Evolutionary conservation across 164 flowering plant species (phyloP).

Genomic region (Santalum album): DNA sequence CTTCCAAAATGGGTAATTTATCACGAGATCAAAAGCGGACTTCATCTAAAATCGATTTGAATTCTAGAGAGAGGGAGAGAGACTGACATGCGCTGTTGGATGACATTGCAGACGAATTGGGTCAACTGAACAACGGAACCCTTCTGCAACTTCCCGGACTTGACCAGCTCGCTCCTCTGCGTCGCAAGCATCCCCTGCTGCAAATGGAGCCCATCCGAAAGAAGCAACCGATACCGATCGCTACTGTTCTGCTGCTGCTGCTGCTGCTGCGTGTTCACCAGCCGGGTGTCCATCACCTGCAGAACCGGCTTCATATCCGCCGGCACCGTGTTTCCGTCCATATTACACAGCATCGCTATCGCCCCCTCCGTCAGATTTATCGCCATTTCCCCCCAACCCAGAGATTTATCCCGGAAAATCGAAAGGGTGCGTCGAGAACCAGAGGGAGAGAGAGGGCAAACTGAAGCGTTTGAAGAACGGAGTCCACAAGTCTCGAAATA

Average conservation of each 20-base stretch:
- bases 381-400: too few species aligned
- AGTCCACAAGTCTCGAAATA: too few species aligned
- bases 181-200: slow-evolving; percentile 88
- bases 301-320: slow-evolving; percentile 37
- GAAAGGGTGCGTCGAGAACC: too few species aligned
- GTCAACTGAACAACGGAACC: slow-evolving; percentile 59
- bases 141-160: slow-evolving; percentile 37
- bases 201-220: slow-evolving; percentile 59
- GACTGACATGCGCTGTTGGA: slow-evolving; percentile 57
- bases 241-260: slow-evolving; percentile 20
- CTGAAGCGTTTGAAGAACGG: not conserved
- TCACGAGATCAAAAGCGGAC: not conserved
- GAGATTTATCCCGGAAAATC: too few species aligned
- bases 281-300: slow-evolving; percentile 43
- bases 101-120: slow-evolving; percentile 49
- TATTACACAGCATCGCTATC: slow-evolving; percentile 21
- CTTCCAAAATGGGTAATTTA: too few species aligned
- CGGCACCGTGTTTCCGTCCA: slow-evolving; percentile 12
- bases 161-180: slow-evolving; percentile 52
- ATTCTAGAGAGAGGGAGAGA: not conserved
- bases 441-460: not conserved
- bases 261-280: slow-evolving; percentile 20
- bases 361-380: slow-evolving; percentile 44
- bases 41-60: not conserved
- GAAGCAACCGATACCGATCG: slow-evolving; percentile 54